Conservation (phyloP, 73 alveolate species). For the Paramecium pentaurelia region DNA sequence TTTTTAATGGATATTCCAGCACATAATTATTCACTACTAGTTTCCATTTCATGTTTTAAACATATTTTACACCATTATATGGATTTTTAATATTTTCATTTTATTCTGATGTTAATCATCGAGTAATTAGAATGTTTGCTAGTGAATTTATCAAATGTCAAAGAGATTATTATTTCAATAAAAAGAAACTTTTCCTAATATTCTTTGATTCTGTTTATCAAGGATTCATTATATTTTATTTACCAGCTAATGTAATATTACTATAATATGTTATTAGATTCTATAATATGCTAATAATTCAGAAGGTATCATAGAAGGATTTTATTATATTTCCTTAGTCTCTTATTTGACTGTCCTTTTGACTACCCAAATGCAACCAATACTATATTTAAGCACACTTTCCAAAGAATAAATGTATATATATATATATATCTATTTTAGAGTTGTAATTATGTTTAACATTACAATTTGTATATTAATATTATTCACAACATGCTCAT, state of each 20-base stretch:
- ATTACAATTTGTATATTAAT: background rate
- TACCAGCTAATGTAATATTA: background rate
- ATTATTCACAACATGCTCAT: conserved; percentile 14
- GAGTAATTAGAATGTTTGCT: conserved; percentile 39
- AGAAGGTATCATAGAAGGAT: conserved; percentile 38
- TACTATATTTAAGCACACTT: background rate
- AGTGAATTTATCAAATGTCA: conserved; percentile 44
- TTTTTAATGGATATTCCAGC: conserved; percentile 35
- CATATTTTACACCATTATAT: background rate
- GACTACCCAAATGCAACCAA: background rate
- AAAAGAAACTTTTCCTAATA: background rate
- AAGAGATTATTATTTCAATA: conserved; percentile 32
- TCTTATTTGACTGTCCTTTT: background rate
- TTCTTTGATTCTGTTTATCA: conserved; percentile 26
- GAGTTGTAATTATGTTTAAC: background rate
- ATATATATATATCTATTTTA: background rate
- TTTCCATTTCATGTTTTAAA: conserved; percentile 31
- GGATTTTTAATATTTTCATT: background rate
- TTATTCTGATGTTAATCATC: conserved; percentile 37
- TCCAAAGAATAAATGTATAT: conserved; percentile 33
- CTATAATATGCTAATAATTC: conserved; percentile 11
- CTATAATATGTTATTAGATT: background rate
- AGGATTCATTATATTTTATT: conserved; percentile 33
- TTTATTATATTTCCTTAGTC: conserved; percentile 28
- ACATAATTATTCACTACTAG: conserved; percentile 4